Evolutionary conservation across 225 moss, liverwort and hornwort species (phyloP), one percentile per base, ranked within the genome.

Genomic region (Physcomitrellopsis africana): DNA sequence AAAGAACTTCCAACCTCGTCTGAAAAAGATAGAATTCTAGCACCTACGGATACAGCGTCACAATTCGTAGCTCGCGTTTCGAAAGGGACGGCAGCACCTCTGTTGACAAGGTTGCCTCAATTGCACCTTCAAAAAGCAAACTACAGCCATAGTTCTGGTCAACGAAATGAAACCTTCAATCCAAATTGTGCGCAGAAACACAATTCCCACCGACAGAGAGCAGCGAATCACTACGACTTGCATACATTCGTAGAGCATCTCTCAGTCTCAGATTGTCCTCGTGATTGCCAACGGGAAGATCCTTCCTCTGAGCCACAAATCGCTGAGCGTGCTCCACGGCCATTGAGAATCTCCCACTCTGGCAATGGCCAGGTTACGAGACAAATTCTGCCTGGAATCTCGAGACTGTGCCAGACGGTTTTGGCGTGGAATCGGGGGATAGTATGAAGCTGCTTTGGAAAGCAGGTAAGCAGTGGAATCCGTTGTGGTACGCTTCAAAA

Each of bases 241-340:
- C 52, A 16, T 13, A 52, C 11, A 29, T 56, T 29, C 22, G 11
- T 29, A 7, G 14, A 70, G 57, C 45, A 7, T 22, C 45, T 49
- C n/a, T 9, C 29, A 10, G 20, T 7, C 6, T 6, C 45, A 16
- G 12, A 45, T 70, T 26, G 17, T 46, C 60, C 58, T 67, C 37
- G 41, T 8, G 49, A 68, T 66, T 10, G n/a, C 17, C 54, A 23
- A 46, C 27, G 23, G 52, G 61, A 51, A 17, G 24, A 76, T 68
- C 43, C 12, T 10, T 75, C 62, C 37, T 29, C 47, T 47, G 66
- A 66, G 66, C 64, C 56, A 47, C 10, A 26, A 57, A 75, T 45
- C 57, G 11, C 17, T 22, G 42, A 70, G 17, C 54, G 17, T 23
- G 32, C 32, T 37, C 32, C 32, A 37, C 1, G 32, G 32, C 32